Evolutionary conservation across 257 asterid species (phyloP).

Genomic region (Penstemon eatonii): DNA sequence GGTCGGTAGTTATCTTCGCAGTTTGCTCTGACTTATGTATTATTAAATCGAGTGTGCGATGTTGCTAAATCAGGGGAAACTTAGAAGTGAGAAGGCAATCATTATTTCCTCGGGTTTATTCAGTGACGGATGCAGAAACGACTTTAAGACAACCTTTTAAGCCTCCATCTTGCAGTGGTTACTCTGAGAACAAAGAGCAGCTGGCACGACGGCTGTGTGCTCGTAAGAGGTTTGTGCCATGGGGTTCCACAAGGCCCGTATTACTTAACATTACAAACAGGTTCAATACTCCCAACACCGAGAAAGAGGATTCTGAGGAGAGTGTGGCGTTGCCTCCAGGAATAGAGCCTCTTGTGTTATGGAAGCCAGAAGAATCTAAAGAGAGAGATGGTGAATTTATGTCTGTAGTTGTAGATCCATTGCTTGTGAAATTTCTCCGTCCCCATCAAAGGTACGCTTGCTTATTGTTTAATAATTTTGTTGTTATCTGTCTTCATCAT

Average conservation of each 20-base stretch:
- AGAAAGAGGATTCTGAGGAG: conserved; percentile 52
- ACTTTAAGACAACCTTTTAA: conserved; percentile 80
- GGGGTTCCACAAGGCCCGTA: conserved; percentile 84
- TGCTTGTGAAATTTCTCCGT: conserved; percentile 91
- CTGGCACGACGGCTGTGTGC: conserved; percentile 78
- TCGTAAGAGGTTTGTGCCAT: conserved; percentile 92
- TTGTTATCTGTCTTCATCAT: conserved; percentile 17
- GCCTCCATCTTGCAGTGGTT: conserved; percentile 81
- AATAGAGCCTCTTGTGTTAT: conserved; percentile 81
- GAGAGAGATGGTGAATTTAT: conserved; percentile 36
- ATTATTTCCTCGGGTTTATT: conserved; percentile 80
- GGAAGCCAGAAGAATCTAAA: conserved; percentile 71
- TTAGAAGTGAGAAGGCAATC: conserved; percentile 82
- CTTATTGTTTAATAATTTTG: conserved; percentile 13
- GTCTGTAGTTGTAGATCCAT: conserved; percentile 64
- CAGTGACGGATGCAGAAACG: conserved; percentile 65
- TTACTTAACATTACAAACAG: conserved; percentile 65
- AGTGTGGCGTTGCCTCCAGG: conserved; percentile 68
- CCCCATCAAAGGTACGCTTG: conserved; percentile 86
- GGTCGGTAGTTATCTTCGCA: neutral
- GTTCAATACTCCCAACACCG: conserved; percentile 41
- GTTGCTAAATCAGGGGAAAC: conserved; percentile 64
- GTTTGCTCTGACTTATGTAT: too few relatives aligned
- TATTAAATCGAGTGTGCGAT: neutral
- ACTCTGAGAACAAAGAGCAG: conserved; percentile 61